Conservation (phyloP, 2,329 filamentous ascomycete species). For the Colletotrichum melonis region DNA sequence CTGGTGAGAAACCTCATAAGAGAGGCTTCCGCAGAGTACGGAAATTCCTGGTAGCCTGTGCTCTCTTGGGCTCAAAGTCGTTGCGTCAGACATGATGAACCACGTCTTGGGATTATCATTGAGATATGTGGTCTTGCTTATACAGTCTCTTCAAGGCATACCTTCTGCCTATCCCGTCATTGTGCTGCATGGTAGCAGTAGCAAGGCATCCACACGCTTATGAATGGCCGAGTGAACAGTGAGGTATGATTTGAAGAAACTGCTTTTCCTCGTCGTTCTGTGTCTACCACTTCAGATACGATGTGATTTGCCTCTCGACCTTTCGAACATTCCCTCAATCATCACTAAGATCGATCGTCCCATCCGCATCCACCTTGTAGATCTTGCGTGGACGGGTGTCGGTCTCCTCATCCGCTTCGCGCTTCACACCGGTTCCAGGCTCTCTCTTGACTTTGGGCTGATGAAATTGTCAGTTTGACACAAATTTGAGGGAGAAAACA, state of each 20-base stretch:
- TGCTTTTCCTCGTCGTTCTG: rapidly evolving
- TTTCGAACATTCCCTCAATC: not conserved
- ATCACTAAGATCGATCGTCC: conserved; percentile 1
- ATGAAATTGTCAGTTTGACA: not conserved
- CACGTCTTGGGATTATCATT: rapidly evolving
- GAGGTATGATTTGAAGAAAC: not conserved
- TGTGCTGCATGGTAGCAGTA: not conserved
- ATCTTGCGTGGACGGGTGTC: not conserved
- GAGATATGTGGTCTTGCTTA: rapidly evolving
- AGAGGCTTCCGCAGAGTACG: no score
- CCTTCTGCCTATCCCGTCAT: not conserved
- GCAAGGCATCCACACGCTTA: not conserved
- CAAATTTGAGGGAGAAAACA: rapidly evolving
- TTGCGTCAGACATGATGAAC: rapidly evolving
- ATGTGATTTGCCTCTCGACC: not conserved
- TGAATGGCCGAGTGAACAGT: not conserved
- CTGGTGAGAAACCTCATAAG: no score
- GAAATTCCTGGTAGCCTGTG: no score
- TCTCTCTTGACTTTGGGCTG: not conserved
- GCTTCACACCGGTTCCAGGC: not conserved
- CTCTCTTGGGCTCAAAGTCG: no score
- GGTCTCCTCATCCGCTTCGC: not conserved
- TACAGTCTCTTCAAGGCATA: rapidly evolving
- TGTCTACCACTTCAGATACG: not conserved
- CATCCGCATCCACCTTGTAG: conserved; percentile 4